A percentile compares a stretch with the other conserved stretches of the same genome.
Conservation (phyloP, 345 rosid genomes). For the Erysimum cheiranthoides region DNA sequence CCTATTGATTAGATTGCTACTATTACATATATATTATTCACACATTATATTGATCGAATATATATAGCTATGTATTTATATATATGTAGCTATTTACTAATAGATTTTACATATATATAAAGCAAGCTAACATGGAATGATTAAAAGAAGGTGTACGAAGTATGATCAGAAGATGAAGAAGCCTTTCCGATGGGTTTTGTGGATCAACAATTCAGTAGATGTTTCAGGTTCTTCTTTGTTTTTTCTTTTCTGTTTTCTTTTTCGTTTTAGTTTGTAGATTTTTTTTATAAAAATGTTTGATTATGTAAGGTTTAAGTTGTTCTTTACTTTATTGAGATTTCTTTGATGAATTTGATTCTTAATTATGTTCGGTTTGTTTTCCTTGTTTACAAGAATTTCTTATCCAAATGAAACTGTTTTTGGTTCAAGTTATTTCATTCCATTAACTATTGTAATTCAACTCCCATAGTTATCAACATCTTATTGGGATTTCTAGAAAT, state of each 20-base stretch:
- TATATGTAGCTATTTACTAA: conserved; percentile 43
- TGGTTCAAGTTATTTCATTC: not conserved
- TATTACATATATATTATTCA: conserved; percentile 1
- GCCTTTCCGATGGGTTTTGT: conserved; percentile 26
- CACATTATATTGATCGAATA: conserved; percentile 10
- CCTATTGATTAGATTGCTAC: conserved; percentile 51
- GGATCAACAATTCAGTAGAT: conserved; percentile 38
- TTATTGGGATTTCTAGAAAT: not conserved
- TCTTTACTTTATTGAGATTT: conserved; percentile 23
- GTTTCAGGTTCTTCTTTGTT: conserved; percentile 36
- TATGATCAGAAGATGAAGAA: conserved; percentile 22
- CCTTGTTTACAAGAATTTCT: conserved; percentile 12
- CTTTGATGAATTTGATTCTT: conserved; percentile 31
- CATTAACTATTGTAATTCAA: not conserved
- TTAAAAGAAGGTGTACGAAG: conserved; percentile 13
- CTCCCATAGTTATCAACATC: not conserved
- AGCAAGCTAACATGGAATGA: conserved; percentile 39
- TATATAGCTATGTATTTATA: conserved; percentile 39
- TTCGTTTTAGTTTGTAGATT: conserved; percentile 20
- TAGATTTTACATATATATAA: conserved; percentile 45
- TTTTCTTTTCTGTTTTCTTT: not conserved
- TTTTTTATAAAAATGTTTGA: conserved; percentile 31
- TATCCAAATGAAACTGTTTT: conserved; percentile 5
- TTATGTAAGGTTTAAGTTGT: conserved; percentile 33
- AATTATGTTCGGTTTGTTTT: conserved; percentile 9